These are phyloP conservation scores for Tieghemostelium lacteum DNA, from an alignment of 78 protist species.

Conservation along the genomic window DNA sequence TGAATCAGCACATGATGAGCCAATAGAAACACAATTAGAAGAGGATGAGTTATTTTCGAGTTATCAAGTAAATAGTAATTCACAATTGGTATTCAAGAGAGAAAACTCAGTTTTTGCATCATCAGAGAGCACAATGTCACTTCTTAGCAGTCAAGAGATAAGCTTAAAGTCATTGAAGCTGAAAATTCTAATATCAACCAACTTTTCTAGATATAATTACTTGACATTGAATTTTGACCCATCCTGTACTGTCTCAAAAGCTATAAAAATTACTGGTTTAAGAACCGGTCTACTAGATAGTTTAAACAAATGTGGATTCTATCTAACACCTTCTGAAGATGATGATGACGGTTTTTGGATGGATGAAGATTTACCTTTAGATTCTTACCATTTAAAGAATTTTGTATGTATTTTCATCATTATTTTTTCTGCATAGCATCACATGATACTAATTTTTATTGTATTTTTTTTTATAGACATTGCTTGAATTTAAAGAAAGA, in stretches of 20 bases:
- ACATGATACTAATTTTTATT: too few relatives aligned
- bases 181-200: not conserved
- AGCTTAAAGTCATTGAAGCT: constrained; percentile 25
- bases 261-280: constrained; percentile 57
- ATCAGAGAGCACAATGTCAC: too few relatives aligned
- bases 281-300: constrained; percentile 59
- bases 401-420: constrained; percentile 5
- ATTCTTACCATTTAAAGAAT: constrained; percentile 30
- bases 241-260: constrained; percentile 29
- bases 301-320: constrained; percentile 70
- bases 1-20: not conserved
- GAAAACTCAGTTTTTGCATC: not conserved
- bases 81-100: constrained; percentile 11
- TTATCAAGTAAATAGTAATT: constrained; percentile 1
- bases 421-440: too few relatives aligned
- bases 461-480: too few relatives aligned
- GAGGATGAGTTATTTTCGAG: constrained; percentile 71
- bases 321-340: constrained; percentile 57
- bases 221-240: constrained; percentile 42
- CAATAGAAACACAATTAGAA: constrained; percentile 23
- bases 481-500: constrained; percentile 65
- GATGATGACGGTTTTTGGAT: constrained; percentile 80
- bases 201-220: not conserved
- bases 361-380: constrained; percentile 53
- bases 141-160: too few relatives aligned